These are phyloP conservation scores for Metschnikowia noctiluminum DNA, from an alignment of 805 yeast genomes.

Conservation along the genomic window DNA sequence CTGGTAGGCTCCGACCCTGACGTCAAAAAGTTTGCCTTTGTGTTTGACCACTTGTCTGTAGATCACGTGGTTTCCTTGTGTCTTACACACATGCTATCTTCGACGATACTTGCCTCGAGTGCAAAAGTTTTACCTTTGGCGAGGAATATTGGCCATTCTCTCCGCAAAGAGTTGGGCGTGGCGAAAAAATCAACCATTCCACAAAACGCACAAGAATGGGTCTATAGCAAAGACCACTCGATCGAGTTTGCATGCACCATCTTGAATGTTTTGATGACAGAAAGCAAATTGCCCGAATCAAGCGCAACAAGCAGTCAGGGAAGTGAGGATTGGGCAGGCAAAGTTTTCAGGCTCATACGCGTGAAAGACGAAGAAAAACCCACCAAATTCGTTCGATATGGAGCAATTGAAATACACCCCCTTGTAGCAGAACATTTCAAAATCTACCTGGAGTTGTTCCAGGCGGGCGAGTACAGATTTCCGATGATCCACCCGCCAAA, in stretches of 20 bases:
- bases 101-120: conserved; percentile 18
- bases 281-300: conserved; percentile 13
- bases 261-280: conserved; percentile 16
- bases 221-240: conserved; percentile 20
- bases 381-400: conserved; percentile 6
- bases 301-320: neutral
- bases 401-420: conserved; percentile 13
- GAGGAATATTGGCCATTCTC: neutral
- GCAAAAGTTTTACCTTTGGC: conserved; percentile 20
- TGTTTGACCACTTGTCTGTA: conserved; percentile 17
- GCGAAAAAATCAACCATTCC: neutral
- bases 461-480: conserved; percentile 14
- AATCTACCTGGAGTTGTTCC: conserved; percentile 10
- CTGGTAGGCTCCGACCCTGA: too few relatives aligned
- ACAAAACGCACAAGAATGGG: neutral
- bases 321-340: neutral
- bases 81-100: conserved; percentile 19
- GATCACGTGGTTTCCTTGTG: conserved; percentile 17
- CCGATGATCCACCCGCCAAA: conserved; percentile 42
- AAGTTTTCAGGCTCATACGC: conserved; percentile 6
- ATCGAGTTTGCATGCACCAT: conserved; percentile 19
- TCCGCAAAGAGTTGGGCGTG: conserved; percentile 1
- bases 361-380: neutral
- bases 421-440: conserved; percentile 8
- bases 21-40: conserved; percentile 12